Evolutionary conservation across 768 basidiomycete genomes (phyloP).

Genomic region (Gymnopilus dilepis): DNA sequence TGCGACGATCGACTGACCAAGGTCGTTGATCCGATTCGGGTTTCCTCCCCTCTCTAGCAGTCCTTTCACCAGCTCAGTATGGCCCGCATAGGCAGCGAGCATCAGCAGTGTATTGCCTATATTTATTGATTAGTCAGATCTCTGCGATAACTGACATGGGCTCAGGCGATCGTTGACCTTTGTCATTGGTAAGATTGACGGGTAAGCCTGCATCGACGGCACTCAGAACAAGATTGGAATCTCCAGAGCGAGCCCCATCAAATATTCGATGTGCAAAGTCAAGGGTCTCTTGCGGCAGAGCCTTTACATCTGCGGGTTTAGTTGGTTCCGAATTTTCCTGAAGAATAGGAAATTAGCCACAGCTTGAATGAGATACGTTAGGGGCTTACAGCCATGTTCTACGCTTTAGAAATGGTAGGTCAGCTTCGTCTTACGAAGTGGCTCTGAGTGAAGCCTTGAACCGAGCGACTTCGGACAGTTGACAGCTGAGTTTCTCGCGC

Average conservation of each 20-base stretch:
- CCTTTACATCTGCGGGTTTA: constrained; percentile 15
- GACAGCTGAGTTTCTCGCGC: too few relatives aligned
- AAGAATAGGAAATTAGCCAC: too few relatives aligned
- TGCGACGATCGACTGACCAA: constrained; percentile 73
- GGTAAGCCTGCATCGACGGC: constrained; percentile 76
- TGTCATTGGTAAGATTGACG: constrained; percentile 71
- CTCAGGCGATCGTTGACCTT: constrained; percentile 49
- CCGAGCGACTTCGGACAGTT: too few relatives aligned
- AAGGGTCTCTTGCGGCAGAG: constrained; percentile 48
- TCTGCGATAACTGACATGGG: neutral
- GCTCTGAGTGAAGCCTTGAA: too few relatives aligned
- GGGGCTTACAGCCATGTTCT: too few relatives aligned
- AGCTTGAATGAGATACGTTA: too few relatives aligned
- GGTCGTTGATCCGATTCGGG: constrained; percentile 72
- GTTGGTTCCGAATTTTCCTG: neutral
- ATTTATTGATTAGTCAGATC: neutral
- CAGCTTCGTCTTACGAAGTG: too few relatives aligned
- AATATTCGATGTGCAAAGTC: constrained; percentile 76
- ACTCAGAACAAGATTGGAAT: constrained; percentile 54
- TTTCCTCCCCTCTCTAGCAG: constrained; percentile 66
- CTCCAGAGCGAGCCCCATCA: constrained; percentile 70
- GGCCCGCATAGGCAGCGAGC: constrained; percentile 78
- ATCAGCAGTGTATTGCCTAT: constrained; percentile 81
- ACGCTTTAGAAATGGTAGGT: too few relatives aligned
- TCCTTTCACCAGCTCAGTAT: constrained; percentile 54